A percentile compares a stretch with the other conserved stretches of the same genome.
Evolutionary conservation across 345 rosid species (phyloP).

Genomic region (Theobroma cacao): DNA sequence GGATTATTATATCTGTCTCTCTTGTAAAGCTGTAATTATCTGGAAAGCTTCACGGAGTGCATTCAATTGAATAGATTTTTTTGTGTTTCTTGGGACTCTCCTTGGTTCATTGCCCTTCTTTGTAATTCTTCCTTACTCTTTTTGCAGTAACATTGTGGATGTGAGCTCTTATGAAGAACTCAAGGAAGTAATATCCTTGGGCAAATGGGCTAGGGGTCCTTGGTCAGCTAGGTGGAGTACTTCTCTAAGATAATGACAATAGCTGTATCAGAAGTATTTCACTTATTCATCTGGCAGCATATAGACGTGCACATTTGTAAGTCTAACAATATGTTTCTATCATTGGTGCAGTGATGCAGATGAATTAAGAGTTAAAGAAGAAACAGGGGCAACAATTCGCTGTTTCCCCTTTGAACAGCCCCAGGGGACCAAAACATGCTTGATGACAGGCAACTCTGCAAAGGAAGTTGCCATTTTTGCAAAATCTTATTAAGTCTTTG

Average conservation of each 20-base stretch:
- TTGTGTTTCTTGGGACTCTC: background rate
- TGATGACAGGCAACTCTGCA: constrained; percentile 81
- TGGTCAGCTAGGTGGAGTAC: constrained; percentile 74
- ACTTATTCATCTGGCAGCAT: background rate
- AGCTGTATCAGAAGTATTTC: background rate
- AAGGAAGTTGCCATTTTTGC: constrained; percentile 88
- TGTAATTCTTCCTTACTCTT: background rate
- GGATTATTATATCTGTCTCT: background rate
- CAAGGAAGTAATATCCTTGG: constrained; percentile 20
- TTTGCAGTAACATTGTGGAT: constrained; percentile 59
- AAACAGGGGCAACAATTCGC: constrained; percentile 89
- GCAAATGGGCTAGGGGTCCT: constrained; percentile 98
- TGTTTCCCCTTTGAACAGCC: constrained; percentile 92
- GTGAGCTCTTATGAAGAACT: background rate
- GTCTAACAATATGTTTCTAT: background rate
- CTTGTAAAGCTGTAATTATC: background rate
- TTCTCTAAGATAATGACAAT: background rate
- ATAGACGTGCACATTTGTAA: background rate
- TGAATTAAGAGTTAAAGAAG: constrained; percentile 83
- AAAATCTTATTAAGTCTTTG: constrained; percentile 51
- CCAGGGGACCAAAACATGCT: constrained; percentile 56
- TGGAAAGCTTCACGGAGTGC: background rate
- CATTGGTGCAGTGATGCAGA: constrained; percentile 55
- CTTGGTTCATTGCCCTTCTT: background rate
- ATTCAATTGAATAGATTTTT: background rate